phyloP scores from a whole-genome alignment of 2,329 filamentous ascomycete genomes.

The Ophiostoma sp. region DNA sequence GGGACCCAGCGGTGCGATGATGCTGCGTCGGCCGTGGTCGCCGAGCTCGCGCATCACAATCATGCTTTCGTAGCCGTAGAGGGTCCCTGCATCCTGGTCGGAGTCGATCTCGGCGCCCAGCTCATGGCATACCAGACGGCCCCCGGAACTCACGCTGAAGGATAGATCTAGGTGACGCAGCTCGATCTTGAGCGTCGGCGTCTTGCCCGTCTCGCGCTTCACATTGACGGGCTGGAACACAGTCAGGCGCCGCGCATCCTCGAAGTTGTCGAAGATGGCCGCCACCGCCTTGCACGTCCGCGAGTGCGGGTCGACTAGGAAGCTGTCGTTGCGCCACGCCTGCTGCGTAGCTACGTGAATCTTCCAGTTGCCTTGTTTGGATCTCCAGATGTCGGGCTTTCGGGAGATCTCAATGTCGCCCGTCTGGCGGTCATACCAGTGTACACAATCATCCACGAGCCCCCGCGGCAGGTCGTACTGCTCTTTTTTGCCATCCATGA shows the following conservation, averaged over 20 bases:
- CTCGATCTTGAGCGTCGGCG: conserved; percentile 35
- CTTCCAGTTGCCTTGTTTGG: neutral
- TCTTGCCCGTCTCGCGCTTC: conserved; percentile 22
- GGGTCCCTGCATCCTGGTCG: conserved; percentile 54
- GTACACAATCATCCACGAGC: conserved; percentile 48
- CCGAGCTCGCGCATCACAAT: conserved; percentile 47
- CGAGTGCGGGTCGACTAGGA: conserved; percentile 47
- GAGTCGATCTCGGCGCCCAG: conserved; percentile 48
- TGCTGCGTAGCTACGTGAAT: neutral
- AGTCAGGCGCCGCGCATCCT: conserved; percentile 38
- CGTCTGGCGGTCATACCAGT: conserved; percentile 51
- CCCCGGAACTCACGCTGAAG: conserved; percentile 45
- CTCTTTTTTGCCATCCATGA: conserved; percentile 25
- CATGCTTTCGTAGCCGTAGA: conserved; percentile 55
- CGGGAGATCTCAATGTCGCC: conserved; percentile 43
- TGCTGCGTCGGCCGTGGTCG: conserved; percentile 39
- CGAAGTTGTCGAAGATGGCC: conserved; percentile 47
- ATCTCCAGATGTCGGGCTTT: conserved; percentile 33
- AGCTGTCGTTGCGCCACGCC: conserved; percentile 23
- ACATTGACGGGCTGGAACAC: conserved; percentile 43
- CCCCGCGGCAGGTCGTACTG: conserved; percentile 48
- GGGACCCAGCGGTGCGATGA: conserved; percentile 49
- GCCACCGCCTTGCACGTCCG: conserved; percentile 37
- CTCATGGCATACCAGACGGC: conserved; percentile 44
- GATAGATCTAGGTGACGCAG: conserved; percentile 48